Percentiles rank a stretch among this genome's conserved stretches.
phyloP scores from a whole-genome alignment of 1,284 basidiomycete genomes.

The Papiliotrema terrestris region DNA sequence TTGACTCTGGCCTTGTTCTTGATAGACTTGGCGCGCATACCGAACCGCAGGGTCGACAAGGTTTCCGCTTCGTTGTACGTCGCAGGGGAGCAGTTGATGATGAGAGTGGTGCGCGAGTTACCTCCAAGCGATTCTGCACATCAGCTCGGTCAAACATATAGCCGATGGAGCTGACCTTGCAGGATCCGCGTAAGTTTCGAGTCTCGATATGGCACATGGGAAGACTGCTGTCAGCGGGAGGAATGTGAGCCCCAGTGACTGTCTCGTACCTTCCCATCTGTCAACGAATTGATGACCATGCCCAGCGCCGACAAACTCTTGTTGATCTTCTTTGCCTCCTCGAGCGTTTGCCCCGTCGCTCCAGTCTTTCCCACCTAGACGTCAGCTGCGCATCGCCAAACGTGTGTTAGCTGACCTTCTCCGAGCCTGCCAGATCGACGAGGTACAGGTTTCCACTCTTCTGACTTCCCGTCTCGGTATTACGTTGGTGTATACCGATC shows the following conservation, averaged over 20 bases:
- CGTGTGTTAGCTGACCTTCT: conserved; percentile 68
- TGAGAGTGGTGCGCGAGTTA: conserved; percentile 96
- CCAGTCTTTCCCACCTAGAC: conserved; percentile 80
- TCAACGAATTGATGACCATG: conserved; percentile 99
- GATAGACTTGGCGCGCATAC: conserved; percentile 98
- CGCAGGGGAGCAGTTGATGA: conserved; percentile 98
- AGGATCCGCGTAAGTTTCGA: conserved; percentile 98
- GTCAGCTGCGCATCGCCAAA: not conserved
- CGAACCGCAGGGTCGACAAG: conserved; percentile 94
- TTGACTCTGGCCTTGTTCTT: conserved; percentile 99
- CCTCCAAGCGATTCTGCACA: conserved; percentile 85
- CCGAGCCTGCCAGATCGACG: conserved; percentile 96
- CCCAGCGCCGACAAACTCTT: conserved; percentile 95
- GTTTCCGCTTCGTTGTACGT: conserved; percentile 97
- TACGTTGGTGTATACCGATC: conserved; percentile 93
- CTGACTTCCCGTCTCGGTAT: conserved; percentile 90
- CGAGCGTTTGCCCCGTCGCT: conserved; percentile 95
- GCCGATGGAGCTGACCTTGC: conserved; percentile 55
- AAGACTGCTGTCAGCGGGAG: conserved; percentile 59
- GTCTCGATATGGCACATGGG: conserved; percentile 97
- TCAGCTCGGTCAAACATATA: conserved; percentile 4
- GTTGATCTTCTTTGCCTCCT: conserved; percentile 99
- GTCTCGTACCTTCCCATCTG: conserved; percentile 78
- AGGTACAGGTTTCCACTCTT: conserved; percentile 97
- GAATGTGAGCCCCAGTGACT: not conserved